A percentile compares a stretch with the other conserved stretches of the same genome.
These are phyloP conservation scores for Dendrostoma leiphaemia DNA, from an alignment of 2,329 filamentous ascomycete species.

Conservation along the genomic window DNA sequence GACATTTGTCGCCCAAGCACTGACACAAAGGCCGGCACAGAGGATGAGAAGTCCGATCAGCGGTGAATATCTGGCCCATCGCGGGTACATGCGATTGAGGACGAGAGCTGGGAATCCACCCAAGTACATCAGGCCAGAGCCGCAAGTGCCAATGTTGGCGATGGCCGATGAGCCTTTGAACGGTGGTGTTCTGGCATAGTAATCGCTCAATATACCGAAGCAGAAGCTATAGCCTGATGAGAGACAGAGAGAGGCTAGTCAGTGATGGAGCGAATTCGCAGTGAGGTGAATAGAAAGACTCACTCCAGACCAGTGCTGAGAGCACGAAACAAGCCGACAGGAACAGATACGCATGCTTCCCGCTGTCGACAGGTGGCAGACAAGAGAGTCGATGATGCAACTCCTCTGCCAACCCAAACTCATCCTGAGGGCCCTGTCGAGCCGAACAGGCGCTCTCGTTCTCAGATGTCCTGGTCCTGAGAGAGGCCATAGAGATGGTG, in stretches of 20 bases:
- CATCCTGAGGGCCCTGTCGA: slow-evolving; percentile 5
- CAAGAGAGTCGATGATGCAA: slow-evolving; percentile 22
- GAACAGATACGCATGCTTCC: slow-evolving; percentile 41
- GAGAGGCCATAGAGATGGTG: slow-evolving; percentile 9
- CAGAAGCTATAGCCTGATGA: slow-evolving; percentile 61
- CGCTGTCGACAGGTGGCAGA: slow-evolving; percentile 34
- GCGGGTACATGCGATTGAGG: slow-evolving; percentile 41
- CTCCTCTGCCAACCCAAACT: slow-evolving; percentile 12
- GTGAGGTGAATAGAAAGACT: slow-evolving; percentile 10
- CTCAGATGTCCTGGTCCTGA: slow-evolving; percentile 11
- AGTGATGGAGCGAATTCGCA: too few relatives aligned
- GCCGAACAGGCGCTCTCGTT: slow-evolving; percentile 15
- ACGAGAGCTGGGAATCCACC: slow-evolving; percentile 47
- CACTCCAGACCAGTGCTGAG: slow-evolving; percentile 54
- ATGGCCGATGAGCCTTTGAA: slow-evolving; percentile 55
- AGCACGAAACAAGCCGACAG: slow-evolving; percentile 49
- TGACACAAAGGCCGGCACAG: slow-evolving; percentile 49
- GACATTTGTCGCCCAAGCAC: slow-evolving; percentile 51
- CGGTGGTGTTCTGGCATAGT: slow-evolving; percentile 59
- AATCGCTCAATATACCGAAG: slow-evolving; percentile 70
- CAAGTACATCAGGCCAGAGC: slow-evolving; percentile 51
- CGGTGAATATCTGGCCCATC: slow-evolving; percentile 39
- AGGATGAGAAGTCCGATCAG: slow-evolving; percentile 47
- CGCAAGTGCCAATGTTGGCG: slow-evolving; percentile 45
- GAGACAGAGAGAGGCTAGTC: background rate